These are phyloP conservation scores for Dactylella cylindrospora DNA, from an alignment of 2,329 filamentous ascomycete species.

Conservation along the genomic window DNA sequence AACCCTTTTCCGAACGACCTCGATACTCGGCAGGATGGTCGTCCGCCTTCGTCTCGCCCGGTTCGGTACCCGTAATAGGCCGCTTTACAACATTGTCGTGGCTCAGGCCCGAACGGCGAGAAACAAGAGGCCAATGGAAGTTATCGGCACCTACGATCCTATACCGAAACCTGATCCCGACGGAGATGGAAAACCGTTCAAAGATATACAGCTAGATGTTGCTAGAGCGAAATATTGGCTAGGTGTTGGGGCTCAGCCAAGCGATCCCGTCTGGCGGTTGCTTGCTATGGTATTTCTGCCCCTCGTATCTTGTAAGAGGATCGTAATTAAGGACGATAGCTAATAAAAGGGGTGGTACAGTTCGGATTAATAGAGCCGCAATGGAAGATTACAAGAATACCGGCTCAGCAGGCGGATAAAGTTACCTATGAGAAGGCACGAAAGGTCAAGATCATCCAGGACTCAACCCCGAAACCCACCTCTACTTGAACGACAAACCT, in stretches of 20 bases:
- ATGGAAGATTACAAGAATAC: conserved; percentile 45
- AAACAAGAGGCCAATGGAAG: conserved; percentile 86
- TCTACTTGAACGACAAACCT: too few relatives aligned
- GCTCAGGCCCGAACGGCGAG: conserved; percentile 88
- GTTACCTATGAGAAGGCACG: conserved; percentile 30
- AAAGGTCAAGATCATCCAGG: conserved; percentile 40
- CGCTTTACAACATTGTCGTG: conserved; percentile 97
- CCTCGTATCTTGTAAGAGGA: not conserved
- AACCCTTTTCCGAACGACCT: not conserved
- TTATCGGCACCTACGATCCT: conserved; percentile 76
- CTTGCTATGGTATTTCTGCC: conserved; percentile 67
- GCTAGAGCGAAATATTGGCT: conserved; percentile 90
- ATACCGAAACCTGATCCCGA: conserved; percentile 65
- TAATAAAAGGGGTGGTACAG: conserved; percentile 2
- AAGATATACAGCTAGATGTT: conserved; percentile 85
- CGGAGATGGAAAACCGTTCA: conserved; percentile 70
- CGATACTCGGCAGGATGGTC: conserved; percentile 66
- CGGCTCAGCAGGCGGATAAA: conserved; percentile 41
- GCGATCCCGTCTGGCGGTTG: conserved; percentile 82
- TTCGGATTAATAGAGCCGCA: conserved; percentile 48
- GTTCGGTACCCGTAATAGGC: conserved; percentile 83
- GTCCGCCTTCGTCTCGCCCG: conserved; percentile 90
- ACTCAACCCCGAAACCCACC: not conserved
- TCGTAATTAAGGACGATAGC: not conserved
- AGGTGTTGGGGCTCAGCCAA: conserved; percentile 92